Conservation (phyloP, 805 yeast genomes). For the Sugiyamaella marilandica region DNA sequence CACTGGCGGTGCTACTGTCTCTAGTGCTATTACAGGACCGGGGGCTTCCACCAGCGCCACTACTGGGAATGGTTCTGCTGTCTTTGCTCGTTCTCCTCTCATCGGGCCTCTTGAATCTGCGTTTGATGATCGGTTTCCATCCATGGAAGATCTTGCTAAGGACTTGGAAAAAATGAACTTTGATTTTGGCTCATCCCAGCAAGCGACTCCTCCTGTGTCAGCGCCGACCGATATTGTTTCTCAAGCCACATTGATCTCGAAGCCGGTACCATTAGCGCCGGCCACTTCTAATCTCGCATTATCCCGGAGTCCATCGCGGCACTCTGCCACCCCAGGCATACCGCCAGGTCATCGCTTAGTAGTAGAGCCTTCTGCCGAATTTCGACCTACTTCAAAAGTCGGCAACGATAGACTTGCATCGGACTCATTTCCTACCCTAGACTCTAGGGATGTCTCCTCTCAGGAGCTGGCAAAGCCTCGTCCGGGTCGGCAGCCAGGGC, state of each 20-base stretch:
- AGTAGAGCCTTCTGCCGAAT: background rate
- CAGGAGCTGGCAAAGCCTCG: background rate
- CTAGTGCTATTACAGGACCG: background rate
- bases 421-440: background rate
- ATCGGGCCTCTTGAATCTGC: conserved; percentile 15
- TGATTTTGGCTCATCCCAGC: conserved; percentile 9
- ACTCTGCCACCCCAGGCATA: too few species aligned
- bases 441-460: background rate
- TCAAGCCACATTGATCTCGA: background rate
- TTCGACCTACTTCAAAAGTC: background rate
- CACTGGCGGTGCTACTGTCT: background rate
- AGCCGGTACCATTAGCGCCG: background rate
- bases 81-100: background rate
- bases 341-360: background rate
- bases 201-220: background rate
- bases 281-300: background rate
- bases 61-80: background rate
- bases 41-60: background rate
- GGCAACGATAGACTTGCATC: background rate
- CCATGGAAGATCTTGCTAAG: conserved; percentile 32
- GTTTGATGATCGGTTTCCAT: conserved; percentile 28
- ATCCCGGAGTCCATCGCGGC: too few species aligned
- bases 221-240: background rate
- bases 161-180: conserved; percentile 18
- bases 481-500: background rate